These are phyloP conservation scores for Claviceps fusiformis DNA, from an alignment of 2,329 filamentous ascomycete species.

Conservation along the genomic window DNA sequence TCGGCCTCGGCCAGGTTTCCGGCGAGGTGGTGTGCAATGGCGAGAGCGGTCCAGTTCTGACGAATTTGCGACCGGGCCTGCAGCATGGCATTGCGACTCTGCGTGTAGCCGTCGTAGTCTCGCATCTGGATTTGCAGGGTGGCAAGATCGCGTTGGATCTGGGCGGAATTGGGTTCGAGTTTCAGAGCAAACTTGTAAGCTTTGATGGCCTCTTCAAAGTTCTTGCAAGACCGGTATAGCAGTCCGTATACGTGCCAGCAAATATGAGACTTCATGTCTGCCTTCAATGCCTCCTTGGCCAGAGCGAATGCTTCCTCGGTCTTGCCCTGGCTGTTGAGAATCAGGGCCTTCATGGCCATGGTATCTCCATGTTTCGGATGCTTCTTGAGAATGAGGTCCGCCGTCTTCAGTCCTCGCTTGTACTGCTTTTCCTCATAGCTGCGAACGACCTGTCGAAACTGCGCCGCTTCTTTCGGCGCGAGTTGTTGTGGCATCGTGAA, in stretches of 20 bases:
- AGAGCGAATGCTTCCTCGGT: conserved; percentile 87
- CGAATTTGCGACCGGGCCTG: conserved; percentile 67
- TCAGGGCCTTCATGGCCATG: conserved; percentile 96
- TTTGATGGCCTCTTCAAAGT: conserved; percentile 98
- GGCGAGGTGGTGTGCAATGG: conserved; percentile 82
- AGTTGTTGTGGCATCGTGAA: conserved; percentile 56
- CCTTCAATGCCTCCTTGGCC: conserved; percentile 81
- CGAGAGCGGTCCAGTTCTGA: conserved; percentile 96
- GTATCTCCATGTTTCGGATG: conserved; percentile 95
- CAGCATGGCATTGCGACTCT: conserved; percentile 79
- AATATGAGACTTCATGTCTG: conserved; percentile 98
- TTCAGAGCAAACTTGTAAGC: conserved; percentile 93
- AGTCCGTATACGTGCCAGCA: conserved; percentile 99
- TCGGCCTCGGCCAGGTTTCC: conserved; percentile 79
- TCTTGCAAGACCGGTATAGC: conserved; percentile 85
- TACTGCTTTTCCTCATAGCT: conserved; percentile 98
- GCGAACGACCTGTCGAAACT: conserved; percentile 90
- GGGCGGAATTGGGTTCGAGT: conserved; percentile 84
- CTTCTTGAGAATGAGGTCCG: conserved; percentile 93
- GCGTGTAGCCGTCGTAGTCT: conserved; percentile 85
- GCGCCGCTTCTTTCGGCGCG: conserved; percentile 76
- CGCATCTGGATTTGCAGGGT: conserved; percentile 92
- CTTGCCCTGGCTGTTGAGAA: conserved; percentile 85
- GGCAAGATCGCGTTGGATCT: conserved; percentile 89
- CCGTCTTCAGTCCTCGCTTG: conserved; percentile 84